phyloP scores from a whole-genome alignment of 1,284 basidiomycete species.

The Irpex rosettiformis region DNA sequence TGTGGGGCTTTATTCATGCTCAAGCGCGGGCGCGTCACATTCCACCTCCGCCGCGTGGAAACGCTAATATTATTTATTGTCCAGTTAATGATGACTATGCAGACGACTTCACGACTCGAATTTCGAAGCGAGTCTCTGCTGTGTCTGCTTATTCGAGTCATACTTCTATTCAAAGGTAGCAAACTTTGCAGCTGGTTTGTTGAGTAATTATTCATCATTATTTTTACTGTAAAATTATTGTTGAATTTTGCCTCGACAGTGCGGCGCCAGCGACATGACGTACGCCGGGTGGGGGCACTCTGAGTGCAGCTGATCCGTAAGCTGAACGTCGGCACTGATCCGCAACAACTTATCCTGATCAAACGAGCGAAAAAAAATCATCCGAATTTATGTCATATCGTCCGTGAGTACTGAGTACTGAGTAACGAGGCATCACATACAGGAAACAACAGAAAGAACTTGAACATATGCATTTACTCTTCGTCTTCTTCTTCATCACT shows the following conservation, averaged over 20 bases:
- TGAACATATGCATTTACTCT: slow-evolving; percentile 30
- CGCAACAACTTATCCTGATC: neutral
- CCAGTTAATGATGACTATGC: neutral
- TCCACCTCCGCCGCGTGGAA: neutral
- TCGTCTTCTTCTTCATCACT: slow-evolving; percentile 62
- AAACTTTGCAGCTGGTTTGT: neutral
- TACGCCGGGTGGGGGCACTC: neutral
- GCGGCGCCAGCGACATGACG: neutral
- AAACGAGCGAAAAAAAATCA: neutral
- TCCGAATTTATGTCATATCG: too few relatives aligned
- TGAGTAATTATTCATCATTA: too few relatives aligned
- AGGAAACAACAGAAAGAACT: too few relatives aligned
- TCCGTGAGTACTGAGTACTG: too few relatives aligned
- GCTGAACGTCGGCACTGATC: neutral
- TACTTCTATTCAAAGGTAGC: neutral
- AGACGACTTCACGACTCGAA: too few relatives aligned
- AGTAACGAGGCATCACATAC: too few relatives aligned
- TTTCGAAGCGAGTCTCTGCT: neutral
- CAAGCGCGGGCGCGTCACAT: slow-evolving; percentile 3
- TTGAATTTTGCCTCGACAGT: too few relatives aligned
- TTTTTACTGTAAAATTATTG: too few relatives aligned
- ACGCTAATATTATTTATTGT: too few relatives aligned
- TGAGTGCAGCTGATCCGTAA: neutral
- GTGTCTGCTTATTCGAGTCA: neutral
- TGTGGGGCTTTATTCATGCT: neutral